A percentile compares a stretch with the other conserved stretches of the same genome.
These are phyloP conservation scores for Lizonia empirigonia DNA, from an alignment of 2,329 filamentous ascomycete genomes.

Conservation along the genomic window DNA sequence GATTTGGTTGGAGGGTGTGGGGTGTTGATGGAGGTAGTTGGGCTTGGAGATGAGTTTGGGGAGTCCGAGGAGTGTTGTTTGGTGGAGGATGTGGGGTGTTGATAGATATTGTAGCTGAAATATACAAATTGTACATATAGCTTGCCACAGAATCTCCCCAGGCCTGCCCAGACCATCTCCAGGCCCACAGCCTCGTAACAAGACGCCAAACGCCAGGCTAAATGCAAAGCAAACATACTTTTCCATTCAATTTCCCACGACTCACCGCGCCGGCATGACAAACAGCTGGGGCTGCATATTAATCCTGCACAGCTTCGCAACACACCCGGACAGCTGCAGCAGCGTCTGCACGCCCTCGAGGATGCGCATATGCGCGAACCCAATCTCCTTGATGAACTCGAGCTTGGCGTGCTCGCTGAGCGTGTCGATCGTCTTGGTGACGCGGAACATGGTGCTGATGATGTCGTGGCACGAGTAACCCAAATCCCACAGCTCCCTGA, in stretches of 20 bases:
- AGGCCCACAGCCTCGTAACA: not conserved
- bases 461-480: slow-evolving; percentile 99
- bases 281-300: slow-evolving; percentile 95
- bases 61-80: slow-evolving; percentile 33
- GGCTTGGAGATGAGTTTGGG: slow-evolving; percentile 29
- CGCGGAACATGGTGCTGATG: slow-evolving; percentile 98
- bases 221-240: slow-evolving; percentile 32
- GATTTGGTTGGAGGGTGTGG: slow-evolving; percentile 39
- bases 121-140: not conserved
- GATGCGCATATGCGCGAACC: slow-evolving; percentile 98
- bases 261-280: slow-evolving; percentile 45
- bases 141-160: too few relatives aligned
- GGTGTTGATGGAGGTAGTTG: not conserved
- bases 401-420: slow-evolving; percentile 94
- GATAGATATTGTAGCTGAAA: not conserved
- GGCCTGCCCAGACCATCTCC: too few relatives aligned
- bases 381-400: slow-evolving; percentile 98
- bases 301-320: slow-evolving; percentile 88
- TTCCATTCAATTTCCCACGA: not conserved
- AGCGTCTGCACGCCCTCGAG: slow-evolving; percentile 96
- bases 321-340: slow-evolving; percentile 89
- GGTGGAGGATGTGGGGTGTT: slow-evolving; percentile 30
- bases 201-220: slow-evolving; percentile 43
- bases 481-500: slow-evolving; percentile 91
- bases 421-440: slow-evolving; percentile 92